Base-by-base conservation (phyloP, 208 protist species). In the Tritrichomonas foetus region DNA sequence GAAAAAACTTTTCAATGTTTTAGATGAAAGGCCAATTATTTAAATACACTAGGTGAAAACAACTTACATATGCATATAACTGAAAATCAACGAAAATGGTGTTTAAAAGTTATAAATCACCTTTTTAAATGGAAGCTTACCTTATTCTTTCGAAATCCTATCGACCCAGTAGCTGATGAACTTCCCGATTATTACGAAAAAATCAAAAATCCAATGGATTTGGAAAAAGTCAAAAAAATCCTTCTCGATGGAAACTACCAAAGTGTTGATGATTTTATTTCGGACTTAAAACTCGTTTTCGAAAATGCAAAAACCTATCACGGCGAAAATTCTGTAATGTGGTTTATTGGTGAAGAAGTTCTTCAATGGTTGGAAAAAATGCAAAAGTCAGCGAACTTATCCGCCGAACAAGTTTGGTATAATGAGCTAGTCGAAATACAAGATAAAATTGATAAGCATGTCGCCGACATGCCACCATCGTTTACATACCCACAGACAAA, bases 241-340 rank as follows among this genome's bases (percentile, higher is more conserved):
- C 25, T 84, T 9, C 14, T 11, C 8, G 44, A 33, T n/a, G 44
- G 44, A 22, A 53, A 53, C n/a, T 84, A 84, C 30, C 25, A 9
- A 84, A 84, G 53, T 53, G 2, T 53, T 33, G 44, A 49, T 33
- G 13, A 9, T 39, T 84, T 49, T 16, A 30, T 22, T 25, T 1
- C 0, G 8, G 74, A 84, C n/a, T n/a, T 84, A 1, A 9, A 53
- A 84, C 16, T 44, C 25, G 44, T 84, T 53, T 84, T 49, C 3
- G 74, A 84, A 53, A 84, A 84, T n/a, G 74, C 74, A 53, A 84
- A 84, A 84, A 53, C 8, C 2, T 84, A 47, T 53, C 36, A 84
- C n/a, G 74, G 44, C 9, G 0, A 27, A 11, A 44, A 44, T 39
- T 53, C 74, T 33, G 16, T 84, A 11, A 84, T 84, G 14, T 78